Evolutionary conservation across 352 stramenopile species (phyloP), one percentile per base, ranked within the genome.

Genomic region (Globisporangium irregulare): DNA sequence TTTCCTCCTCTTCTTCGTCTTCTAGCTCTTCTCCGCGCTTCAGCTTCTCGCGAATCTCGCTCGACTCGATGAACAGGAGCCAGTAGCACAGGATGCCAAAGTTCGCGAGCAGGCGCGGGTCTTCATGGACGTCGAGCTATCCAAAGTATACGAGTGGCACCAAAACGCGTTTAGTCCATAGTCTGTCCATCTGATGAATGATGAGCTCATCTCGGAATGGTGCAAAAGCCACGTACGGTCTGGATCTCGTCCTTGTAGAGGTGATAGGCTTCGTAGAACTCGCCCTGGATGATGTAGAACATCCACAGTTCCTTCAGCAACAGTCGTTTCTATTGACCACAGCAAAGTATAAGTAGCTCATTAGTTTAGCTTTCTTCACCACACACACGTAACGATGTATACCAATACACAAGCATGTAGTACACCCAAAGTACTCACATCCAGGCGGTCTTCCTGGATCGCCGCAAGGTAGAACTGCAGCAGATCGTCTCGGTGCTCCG

Each of bases 1-100:
- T 18, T 10, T 48, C 72, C 29, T 77, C 71, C 10, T 77, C 62
- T 0, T 75, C 73, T 6, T 80, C 63, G 0, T 71, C 69, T 18
- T 76, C 59, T 20, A 72, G 50, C 6, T 56, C 29, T 51, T 46
- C 50, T 69, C 82, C 73, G 18, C 69, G 72, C 55, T 73, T 73
- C 2, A 90, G 79, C 51, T 77, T 77, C 18, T 81, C 70, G 25
- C 87, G 84, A 1, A 95, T 62, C 51, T 91, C 80, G 61, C 75
- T 73, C 15, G 85, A 92, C 65, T 95, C 87, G 54, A 92, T 80
- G 59, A 95, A 82, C 27, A 95, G 72, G 34, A 95, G 73, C 87
- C 87, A 95, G 61, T 93, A 95, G 69, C 87, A 93, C 38, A 95
- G 59, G 54, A 92, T 83, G 0, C 87, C 87, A 67, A 93, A 93